A percentile compares a stretch with the other conserved stretches of the same genome.
phyloP scores from a whole-genome alignment of 1,284 basidiomycete genomes.

The Macrocystidia cucumis region DNA sequence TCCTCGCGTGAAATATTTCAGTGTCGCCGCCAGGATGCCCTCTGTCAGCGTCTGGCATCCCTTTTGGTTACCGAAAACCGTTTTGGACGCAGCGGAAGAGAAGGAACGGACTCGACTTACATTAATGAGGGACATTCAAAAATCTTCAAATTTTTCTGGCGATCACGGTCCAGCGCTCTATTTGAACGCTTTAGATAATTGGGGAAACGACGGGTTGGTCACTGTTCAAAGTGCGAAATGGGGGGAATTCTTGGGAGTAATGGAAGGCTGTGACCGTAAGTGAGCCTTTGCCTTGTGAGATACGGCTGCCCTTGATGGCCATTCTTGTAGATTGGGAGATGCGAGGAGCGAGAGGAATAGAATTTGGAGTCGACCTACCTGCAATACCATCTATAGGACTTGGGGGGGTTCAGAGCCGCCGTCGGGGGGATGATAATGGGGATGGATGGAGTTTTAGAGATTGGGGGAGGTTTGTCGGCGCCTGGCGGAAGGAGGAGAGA shows the following conservation, averaged over 20 bases:
- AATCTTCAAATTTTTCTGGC: no score
- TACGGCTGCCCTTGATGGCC: neutral
- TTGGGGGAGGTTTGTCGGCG: conserved; percentile 52
- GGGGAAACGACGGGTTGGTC: conserved; percentile 96
- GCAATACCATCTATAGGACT: conserved; percentile 37
- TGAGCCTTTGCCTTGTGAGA: conserved; percentile 4
- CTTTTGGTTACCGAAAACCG: conserved; percentile 93
- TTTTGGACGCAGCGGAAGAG: conserved; percentile 78
- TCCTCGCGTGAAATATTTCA: conserved; percentile 85
- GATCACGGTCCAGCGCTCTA: conserved; percentile 6
- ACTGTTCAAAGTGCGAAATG: conserved; percentile 84
- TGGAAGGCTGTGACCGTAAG: conserved; percentile 84
- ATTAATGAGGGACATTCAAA: conserved; percentile 19
- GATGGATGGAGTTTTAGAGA: conserved; percentile 54
- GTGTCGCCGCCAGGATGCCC: conserved; percentile 74
- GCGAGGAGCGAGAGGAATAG: conserved; percentile 71
- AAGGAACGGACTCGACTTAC: conserved; percentile 33
- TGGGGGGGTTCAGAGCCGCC: conserved; percentile 13
- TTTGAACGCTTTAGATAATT: conserved; percentile 42
- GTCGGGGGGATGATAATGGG: conserved; percentile 14
- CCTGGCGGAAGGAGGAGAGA: conserved; percentile 49
- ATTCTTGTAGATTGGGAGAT: conserved; percentile 76
- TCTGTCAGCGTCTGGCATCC: conserved; percentile 86
- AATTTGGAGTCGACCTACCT: conserved; percentile 53
- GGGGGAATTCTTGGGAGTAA: conserved; percentile 89